A percentile compares a stretch with the other conserved stretches of the same genome.
Evolutionary conservation across 1,139 yeast species (phyloP).

Genomic region (Scheffersomyces titani): DNA sequence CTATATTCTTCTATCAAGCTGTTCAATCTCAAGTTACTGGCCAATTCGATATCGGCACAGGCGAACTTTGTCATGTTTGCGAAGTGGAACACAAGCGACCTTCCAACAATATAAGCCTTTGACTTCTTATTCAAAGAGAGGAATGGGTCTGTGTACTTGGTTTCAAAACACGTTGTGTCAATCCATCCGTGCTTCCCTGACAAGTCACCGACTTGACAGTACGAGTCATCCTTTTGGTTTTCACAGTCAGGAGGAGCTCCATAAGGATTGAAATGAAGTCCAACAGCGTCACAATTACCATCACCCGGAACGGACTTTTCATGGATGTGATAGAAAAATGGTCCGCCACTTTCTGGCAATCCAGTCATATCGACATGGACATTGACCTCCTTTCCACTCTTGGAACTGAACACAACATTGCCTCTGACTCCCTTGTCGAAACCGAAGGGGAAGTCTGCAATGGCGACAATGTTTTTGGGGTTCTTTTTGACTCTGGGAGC

Average conservation of each 20-base stretch:
- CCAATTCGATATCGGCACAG: conserved; percentile 54
- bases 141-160: conserved; percentile 54
- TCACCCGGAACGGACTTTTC: conserved; percentile 43
- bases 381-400: conserved; percentile 48
- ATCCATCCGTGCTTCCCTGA: conserved; percentile 66
- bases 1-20: conserved; percentile 28
- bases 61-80: conserved; percentile 53
- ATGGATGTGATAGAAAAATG: conserved; percentile 62
- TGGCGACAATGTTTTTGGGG: conserved; percentile 51
- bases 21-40: conserved; percentile 24
- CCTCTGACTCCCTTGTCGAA: conserved; percentile 43
- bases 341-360: conserved; percentile 56
- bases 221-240: conserved; percentile 46
- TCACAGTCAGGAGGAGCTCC: conserved; percentile 47
- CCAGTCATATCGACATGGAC: conserved; percentile 63
- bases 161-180: conserved; percentile 55
- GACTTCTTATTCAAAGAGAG: conserved; percentile 50
- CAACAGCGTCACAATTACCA: conserved; percentile 52
- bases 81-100: conserved; percentile 53
- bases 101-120: conserved; percentile 53
- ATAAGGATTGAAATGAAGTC: conserved; percentile 56
- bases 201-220: conserved; percentile 62
- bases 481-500: conserved; percentile 43
- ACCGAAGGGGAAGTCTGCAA: conserved; percentile 59
- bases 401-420: conserved; percentile 51